Evolutionary conservation across 2,329 filamentous ascomycete species (phyloP).

Genomic region (Trichoderma oligosporum): DNA sequence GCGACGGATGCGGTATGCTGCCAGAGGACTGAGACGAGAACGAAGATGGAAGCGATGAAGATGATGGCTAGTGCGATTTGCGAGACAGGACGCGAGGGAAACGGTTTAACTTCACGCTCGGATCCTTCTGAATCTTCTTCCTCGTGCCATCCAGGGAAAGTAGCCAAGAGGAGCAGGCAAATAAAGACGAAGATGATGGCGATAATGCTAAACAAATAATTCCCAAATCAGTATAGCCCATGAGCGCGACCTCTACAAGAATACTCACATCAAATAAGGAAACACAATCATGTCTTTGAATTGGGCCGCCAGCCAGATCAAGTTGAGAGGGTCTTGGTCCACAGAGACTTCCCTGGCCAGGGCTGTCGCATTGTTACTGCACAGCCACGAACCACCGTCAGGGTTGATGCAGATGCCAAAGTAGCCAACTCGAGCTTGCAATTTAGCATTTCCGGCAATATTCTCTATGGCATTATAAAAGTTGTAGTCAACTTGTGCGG

Average conservation of each 20-base stretch:
- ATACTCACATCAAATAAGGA: constrained; percentile 85
- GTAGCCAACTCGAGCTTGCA: constrained; percentile 93
- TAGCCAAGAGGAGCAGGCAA: constrained; percentile 89
- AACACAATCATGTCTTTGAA: constrained; percentile 99
- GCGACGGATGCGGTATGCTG: constrained; percentile 96
- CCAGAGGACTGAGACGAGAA: constrained; percentile 75
- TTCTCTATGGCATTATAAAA: constrained; percentile 81
- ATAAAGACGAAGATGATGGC: constrained; percentile 96
- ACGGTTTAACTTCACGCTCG: constrained; percentile 87
- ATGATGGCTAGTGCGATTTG: constrained; percentile 92
- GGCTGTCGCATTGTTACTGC: constrained; percentile 94
- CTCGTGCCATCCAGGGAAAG: constrained; percentile 97
- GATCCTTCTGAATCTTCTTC: constrained; percentile 76
- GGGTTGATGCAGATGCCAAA: constrained; percentile 96
- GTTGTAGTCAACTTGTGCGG: constrained; percentile 85
- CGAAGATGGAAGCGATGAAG: constrained; percentile 69
- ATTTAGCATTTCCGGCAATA: constrained; percentile 77
- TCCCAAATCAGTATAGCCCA: neutral
- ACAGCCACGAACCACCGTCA: constrained; percentile 86
- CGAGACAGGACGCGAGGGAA: constrained; percentile 86
- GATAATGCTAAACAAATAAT: constrained; percentile 65
- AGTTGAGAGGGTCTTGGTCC: constrained; percentile 91
- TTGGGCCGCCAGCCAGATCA: constrained; percentile 94
- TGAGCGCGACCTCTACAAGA: neutral
- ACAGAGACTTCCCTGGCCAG: constrained; percentile 84